These are phyloP conservation scores for Globisporangium echinulatum DNA, from an alignment of 352 stramenopile genomes.

Conservation along the genomic window DNA sequence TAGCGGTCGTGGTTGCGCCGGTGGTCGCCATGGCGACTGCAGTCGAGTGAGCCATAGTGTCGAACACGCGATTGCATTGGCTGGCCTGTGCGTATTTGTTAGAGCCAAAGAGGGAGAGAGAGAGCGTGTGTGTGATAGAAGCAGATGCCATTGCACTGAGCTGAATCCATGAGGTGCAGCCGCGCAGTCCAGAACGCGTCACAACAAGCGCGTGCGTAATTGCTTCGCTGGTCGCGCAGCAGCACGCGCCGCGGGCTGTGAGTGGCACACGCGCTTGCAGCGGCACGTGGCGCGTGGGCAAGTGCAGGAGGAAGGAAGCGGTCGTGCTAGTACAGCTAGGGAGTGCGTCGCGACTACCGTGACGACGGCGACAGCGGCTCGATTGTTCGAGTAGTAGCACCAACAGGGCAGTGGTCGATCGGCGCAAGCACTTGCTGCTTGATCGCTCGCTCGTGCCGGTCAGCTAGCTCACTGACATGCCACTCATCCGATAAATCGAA, in stretches of 20 bases:
- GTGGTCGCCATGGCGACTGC: too few species aligned
- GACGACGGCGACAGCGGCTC: too few species aligned
- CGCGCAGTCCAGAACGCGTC: slow-evolving; percentile 6
- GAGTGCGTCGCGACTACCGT: not conserved
- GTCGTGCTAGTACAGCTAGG: not conserved
- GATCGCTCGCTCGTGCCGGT: too few species aligned
- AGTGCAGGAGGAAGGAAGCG: not conserved
- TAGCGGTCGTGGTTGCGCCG: too few species aligned
- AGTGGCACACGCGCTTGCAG: not conserved
- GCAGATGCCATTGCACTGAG: too few species aligned
- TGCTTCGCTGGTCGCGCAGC: not conserved
- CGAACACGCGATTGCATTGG: too few species aligned
- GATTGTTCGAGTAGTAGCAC: too few species aligned
- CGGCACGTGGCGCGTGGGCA: too few species aligned
- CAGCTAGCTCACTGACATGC: too few species aligned
- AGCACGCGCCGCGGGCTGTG: not conserved
- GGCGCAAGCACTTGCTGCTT: not conserved
- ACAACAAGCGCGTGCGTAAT: not conserved
- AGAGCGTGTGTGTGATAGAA: not conserved
- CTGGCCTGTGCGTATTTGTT: too few species aligned
- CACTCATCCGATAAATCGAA: not conserved
- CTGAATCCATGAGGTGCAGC: not conserved
- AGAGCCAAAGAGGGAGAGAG: not conserved
- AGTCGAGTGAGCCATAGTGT: not conserved
- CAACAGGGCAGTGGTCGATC: too few species aligned